phyloP scores from a whole-genome alignment of 2,329 filamentous ascomycete genomes.

The Microsporum audouinii region DNA sequence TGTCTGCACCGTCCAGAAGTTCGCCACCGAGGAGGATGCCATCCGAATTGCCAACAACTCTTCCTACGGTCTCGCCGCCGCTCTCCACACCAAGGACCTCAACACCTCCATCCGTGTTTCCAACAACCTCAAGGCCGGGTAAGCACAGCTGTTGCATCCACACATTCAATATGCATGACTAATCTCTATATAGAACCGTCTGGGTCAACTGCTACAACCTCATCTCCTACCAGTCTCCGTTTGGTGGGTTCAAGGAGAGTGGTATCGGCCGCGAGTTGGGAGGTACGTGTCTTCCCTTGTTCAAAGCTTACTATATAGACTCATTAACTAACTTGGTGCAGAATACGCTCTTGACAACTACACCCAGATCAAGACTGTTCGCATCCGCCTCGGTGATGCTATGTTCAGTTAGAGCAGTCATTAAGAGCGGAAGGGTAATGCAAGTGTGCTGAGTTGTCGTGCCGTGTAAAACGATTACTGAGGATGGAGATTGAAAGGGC shows the following conservation, averaged over 20 bases:
- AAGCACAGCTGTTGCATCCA: constrained; percentile 39
- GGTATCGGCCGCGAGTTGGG: constrained; percentile 37
- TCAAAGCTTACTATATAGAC: not conserved
- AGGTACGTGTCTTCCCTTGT: constrained; percentile 15
- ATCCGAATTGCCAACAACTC: constrained; percentile 60
- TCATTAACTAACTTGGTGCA: constrained; percentile 1
- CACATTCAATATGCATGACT: not conserved
- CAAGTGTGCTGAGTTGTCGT: not conserved
- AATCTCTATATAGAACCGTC: constrained; percentile 34
- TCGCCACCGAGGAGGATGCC: constrained; percentile 62
- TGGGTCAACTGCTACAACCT: constrained; percentile 63
- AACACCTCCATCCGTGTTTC: constrained; percentile 67
- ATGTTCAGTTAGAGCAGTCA: constrained; percentile 24
- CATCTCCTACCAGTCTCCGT: constrained; percentile 49
- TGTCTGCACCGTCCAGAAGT: constrained; percentile 62
- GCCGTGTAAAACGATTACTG: constrained; percentile 18
- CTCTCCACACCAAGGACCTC: constrained; percentile 61
- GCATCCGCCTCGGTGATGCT: constrained; percentile 35
- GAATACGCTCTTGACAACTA: constrained; percentile 40
- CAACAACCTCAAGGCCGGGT: constrained; percentile 57
- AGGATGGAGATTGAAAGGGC: not conserved
- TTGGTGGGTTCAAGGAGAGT: constrained; percentile 36
- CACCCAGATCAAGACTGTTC: constrained; percentile 39
- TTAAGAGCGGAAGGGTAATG: not conserved
- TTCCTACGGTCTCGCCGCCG: constrained; percentile 65